A percentile compares a stretch with the other conserved stretches of the same genome.
These are phyloP conservation scores for Xylaria venustula DNA, from an alignment of 495 filamentous ascomycete species.

Conservation along the genomic window DNA sequence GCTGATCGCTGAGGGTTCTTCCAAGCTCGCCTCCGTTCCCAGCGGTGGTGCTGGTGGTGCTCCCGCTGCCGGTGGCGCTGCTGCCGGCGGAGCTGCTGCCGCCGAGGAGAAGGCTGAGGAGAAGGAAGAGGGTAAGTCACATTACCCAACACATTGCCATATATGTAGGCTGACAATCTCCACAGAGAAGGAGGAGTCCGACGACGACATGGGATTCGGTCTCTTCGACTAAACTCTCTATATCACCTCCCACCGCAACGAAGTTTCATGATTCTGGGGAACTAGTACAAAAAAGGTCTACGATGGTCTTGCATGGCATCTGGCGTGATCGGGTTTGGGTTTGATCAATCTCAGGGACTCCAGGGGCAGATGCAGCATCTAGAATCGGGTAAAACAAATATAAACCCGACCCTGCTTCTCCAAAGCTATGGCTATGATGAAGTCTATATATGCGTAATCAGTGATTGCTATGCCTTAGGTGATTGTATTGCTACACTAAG, in stretches of 20 bases:
- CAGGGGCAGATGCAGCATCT: constrained; percentile 18
- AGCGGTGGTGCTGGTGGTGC: constrained; percentile 78
- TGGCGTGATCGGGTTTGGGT: constrained; percentile 27
- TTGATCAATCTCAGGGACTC: constrained; percentile 14
- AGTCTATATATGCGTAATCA: no score
- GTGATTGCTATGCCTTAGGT: not conserved
- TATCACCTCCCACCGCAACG: constrained; percentile 20
- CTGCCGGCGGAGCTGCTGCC: constrained; percentile 65
- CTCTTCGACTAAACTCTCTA: constrained; percentile 84
- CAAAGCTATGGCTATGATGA: not conserved
- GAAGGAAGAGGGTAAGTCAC: constrained; percentile 66
- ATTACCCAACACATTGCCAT: not conserved
- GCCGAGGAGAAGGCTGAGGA: constrained; percentile 69
- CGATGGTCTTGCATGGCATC: constrained; percentile 26
- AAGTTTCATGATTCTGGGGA: constrained; percentile 25
- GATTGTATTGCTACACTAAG: not conserved
- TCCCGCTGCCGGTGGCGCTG: constrained; percentile 61
- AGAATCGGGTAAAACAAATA: constrained; percentile 25
- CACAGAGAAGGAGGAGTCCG: constrained; percentile 77
- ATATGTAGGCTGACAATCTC: constrained; percentile 30
- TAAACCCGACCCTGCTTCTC: constrained; percentile 29
- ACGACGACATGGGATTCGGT: constrained; percentile 99
- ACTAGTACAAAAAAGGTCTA: constrained; percentile 26
- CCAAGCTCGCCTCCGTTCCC: constrained; percentile 97
- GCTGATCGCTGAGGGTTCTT: constrained; percentile 87